phyloP scores from a whole-genome alignment of 768 basidiomycete genomes.

The Neoboletus magnificus region DNA sequence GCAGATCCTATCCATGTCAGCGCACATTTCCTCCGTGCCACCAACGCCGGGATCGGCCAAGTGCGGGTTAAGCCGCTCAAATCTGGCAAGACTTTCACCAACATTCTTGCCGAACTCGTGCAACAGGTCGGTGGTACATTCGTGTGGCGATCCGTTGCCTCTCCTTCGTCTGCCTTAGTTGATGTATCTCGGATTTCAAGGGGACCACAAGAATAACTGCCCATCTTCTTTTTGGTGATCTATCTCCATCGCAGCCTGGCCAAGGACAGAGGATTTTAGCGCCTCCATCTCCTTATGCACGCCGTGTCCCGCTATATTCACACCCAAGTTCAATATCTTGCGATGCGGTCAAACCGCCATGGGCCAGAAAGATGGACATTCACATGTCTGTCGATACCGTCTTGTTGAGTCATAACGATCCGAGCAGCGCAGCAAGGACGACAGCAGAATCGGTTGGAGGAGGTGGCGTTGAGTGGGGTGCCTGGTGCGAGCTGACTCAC shows the following conservation, averaged over 20 bases:
- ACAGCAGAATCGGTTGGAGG: slow-evolving; percentile 44
- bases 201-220: slow-evolving; percentile 44
- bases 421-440: slow-evolving; percentile 37
- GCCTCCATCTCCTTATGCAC: slow-evolving; percentile 56
- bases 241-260: slow-evolving; percentile 32
- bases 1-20: slow-evolving; percentile 58
- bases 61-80: slow-evolving; percentile 49
- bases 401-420: slow-evolving; percentile 39
- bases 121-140: slow-evolving; percentile 44
- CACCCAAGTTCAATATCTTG: slow-evolving; percentile 45
- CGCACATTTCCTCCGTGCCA: slow-evolving; percentile 53
- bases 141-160: background rate
- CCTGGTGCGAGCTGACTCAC: slow-evolving; percentile 48
- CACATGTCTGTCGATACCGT: slow-evolving; percentile 40
- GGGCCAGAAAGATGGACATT: slow-evolving; percentile 37
- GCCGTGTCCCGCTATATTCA: slow-evolving; percentile 51
- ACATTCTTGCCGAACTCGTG: slow-evolving; percentile 55
- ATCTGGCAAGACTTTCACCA: slow-evolving; percentile 51
- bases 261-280: slow-evolving; percentile 27
- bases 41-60: slow-evolving; percentile 40
- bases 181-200: slow-evolving; percentile 28
- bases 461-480: slow-evolving; percentile 55
- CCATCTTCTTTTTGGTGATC: slow-evolving; percentile 56
- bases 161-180: background rate
- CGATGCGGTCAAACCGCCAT: slow-evolving; percentile 25